phyloP scores from a whole-genome alignment of 169 alveolate species.

The Eimeria maxima region DNA sequence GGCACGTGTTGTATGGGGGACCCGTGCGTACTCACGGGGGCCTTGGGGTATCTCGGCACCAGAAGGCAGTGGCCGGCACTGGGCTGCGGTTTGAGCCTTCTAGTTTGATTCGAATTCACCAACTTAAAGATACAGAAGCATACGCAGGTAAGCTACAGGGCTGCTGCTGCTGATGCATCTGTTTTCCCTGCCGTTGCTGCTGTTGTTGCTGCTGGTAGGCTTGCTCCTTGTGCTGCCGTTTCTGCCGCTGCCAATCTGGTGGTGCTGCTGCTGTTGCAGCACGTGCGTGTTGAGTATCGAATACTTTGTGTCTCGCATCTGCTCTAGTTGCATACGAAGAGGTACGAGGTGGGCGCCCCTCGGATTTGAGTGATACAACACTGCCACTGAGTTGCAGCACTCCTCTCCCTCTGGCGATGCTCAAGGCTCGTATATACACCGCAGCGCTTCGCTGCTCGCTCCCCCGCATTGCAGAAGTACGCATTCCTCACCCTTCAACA shows the following conservation, averaged over 20 bases:
- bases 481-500: not conserved
- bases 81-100: conserved; percentile 32
- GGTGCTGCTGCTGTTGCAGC: not conserved
- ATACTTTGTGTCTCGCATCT: not conserved
- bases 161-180: not conserved
- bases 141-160: conserved; percentile 39
- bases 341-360: conserved; percentile 1
- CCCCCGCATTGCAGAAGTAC: conserved; percentile 39
- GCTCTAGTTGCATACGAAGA: conserved; percentile 51
- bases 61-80: conserved; percentile 23
- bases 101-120: not conserved
- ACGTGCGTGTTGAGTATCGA: not conserved
- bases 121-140: not conserved
- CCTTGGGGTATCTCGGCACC: conserved; percentile 53
- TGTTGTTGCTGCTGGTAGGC: not conserved
- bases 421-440: conserved; percentile 10
- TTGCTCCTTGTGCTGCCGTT: not conserved
- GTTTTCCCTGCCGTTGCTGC: not conserved
- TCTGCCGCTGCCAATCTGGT: not conserved
- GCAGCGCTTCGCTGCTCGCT: conserved; percentile 36
- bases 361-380: conserved; percentile 26
- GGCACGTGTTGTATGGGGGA: conserved; percentile 40
- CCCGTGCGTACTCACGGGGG: conserved; percentile 50
- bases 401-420: conserved; percentile 51
- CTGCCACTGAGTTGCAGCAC: conserved; percentile 45